Percentiles rank a stretch among this genome's conserved stretches.
Conservation (phyloP, 495 filamentous ascomycete species). For the Xylaria scruposa region DNA sequence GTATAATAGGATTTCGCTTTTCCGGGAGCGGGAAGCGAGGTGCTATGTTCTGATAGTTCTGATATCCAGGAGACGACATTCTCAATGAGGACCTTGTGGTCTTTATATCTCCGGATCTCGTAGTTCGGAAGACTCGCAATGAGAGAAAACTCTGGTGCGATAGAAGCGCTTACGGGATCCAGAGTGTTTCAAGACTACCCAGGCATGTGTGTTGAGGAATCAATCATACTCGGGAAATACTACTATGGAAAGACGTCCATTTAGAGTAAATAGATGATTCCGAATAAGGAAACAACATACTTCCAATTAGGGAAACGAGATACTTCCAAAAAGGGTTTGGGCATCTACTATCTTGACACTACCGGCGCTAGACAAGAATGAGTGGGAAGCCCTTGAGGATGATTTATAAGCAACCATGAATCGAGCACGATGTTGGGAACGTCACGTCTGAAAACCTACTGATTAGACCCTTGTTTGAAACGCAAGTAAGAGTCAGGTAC, state of each 20-base stretch:
- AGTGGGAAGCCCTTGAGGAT: neutral
- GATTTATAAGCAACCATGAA: constrained; percentile 20
- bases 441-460: neutral
- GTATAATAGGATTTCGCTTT: neutral
- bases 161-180: constrained; percentile 12
- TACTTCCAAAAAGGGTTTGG: constrained; percentile 27
- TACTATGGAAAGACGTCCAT: neutral
- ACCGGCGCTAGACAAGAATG: neutral
- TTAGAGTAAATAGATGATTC: constrained; percentile 15
- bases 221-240: neutral
- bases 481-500: neutral
- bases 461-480: neutral
- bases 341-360: neutral
- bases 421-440: neutral
- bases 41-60: neutral
- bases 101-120: neutral
- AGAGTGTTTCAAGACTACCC: neutral
- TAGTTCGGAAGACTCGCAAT: neutral
- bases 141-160: neutral
- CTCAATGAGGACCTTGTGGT: neutral
- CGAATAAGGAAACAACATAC: constrained; percentile 21
- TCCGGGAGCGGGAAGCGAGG: neutral
- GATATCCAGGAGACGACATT: neutral
- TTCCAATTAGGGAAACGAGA: constrained; percentile 26
- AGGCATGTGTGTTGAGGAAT: neutral